These are phyloP conservation scores for Parathielavia appendiculata DNA, from an alignment of 495 filamentous ascomycete genomes.

Conservation along the genomic window DNA sequence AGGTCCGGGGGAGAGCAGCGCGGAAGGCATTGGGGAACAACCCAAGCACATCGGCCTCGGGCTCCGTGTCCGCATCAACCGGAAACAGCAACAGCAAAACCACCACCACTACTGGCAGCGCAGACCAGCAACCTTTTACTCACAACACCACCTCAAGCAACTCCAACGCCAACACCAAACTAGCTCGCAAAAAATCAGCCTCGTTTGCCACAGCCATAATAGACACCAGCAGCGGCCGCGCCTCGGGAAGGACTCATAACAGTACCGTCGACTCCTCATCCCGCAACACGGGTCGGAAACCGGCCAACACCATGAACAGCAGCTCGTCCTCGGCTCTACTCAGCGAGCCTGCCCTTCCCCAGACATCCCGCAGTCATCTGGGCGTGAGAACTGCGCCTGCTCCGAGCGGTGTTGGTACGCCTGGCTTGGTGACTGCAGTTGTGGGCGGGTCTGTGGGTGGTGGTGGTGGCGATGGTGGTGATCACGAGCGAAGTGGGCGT, in stretches of 20 bases:
- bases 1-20: conserved; percentile 43
- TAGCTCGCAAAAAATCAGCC: conserved; percentile 39
- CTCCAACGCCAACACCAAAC: conserved; percentile 12
- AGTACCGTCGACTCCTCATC: background rate
- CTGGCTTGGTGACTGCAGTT: no score
- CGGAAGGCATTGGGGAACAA: conserved; percentile 22
- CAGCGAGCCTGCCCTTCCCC: conserved; percentile 45
- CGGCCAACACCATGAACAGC: background rate
- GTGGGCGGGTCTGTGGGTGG: background rate
- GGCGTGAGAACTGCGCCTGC: conserved; percentile 32
- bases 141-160: background rate
- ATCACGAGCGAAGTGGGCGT: background rate
- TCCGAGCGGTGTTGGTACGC: background rate
- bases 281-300: no score
- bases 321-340: conserved; percentile 28
- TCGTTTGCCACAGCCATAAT: conserved; percentile 47
- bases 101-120: background rate
- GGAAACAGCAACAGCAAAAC: conserved; percentile 6
- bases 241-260: background rate
- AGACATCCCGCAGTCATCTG: conserved; percentile 39
- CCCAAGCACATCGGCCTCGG: conserved; percentile 12
- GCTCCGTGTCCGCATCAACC: conserved; percentile 11
- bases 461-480: background rate
- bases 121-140: background rate
- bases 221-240: conserved; percentile 24